Base-by-base conservation (phyloP, 345 rosid species). In the Cardamine resedifolia region DNA sequence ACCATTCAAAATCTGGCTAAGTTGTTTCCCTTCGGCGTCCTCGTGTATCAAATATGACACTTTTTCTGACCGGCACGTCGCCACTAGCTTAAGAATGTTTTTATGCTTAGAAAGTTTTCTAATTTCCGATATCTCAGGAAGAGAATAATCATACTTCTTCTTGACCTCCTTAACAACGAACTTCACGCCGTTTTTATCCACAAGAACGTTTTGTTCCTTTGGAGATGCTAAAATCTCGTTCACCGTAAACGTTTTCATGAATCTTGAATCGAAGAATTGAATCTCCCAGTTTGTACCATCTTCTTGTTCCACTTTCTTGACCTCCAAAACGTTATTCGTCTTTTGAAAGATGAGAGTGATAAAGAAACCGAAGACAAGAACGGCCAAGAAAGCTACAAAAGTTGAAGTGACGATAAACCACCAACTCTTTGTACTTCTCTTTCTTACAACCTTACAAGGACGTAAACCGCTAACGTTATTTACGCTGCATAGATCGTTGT, bases 271-370 rank as follows among this genome's bases (percentile, higher is more conserved):
- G 49, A 84, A 90, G 74, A 83, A 70, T n/a, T 77, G 86, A 61
- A 87, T 66, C 24, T 90, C 94, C 90, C 96, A 90, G 3, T 71
- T 75, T 41, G 47, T 53, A 18, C 94, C 96, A 36, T 86, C 85
- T 78, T 83, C 87, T 18, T 79, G 83, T 67, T 93, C 91, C 9
- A 84, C 82, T 75, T 85, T 81, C 78, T 86, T 83, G 9, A 76
- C 70, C 61, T 74, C 76, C 23, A 79, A 71, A 41, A 27, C 62
- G 18, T 75, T 84, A 5, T 41, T 56, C 61, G 48, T 74, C 38
- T 79, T 74, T 36, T 83, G 79, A 31, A 86, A 36, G n/a, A 82
- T 20, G 7, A 73, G 51, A 53, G 79, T 7, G 2, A 63, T 80
- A 10, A 71, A 84, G 68, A 77, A 80, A 30, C 72, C 66, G 4